Base-by-base conservation (phyloP, 768 basidiomycete species). In the Royoungia palumana region DNA sequence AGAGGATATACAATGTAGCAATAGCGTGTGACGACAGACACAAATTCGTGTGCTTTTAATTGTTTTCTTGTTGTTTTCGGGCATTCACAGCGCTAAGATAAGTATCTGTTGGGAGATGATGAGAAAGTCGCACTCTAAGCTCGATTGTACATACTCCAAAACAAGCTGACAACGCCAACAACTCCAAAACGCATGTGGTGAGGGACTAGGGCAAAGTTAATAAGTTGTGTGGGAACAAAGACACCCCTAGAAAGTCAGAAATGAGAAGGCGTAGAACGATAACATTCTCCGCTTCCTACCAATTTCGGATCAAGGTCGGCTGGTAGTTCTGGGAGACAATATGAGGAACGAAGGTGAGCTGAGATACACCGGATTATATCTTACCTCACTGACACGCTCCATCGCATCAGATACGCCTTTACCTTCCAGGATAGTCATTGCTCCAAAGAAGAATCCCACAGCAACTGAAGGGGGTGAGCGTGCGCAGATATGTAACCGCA, bases 381-480 rank as follows among this genome's bases (percentile, higher is more conserved):
- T 45, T 46, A 70, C 75, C 22, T 71, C 64, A 10, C 53, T 59
- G 50, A 82, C 69, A 35, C 78, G 74, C 46, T 75, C 67, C 51
- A 69, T 76, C 56, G 71, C 89, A 55, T 59, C 80, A 55, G 59
- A 71, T 46, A 62, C 64, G 68, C 70, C 75, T 58, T 87, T 85
- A 24, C 89, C 90, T 62, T 95, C 93, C 44, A 94, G 61, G 35
- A 87, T 61, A 28, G 86, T 83, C 85, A 92, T 91, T 0, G 82
- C 78, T 11, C 83, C 80, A 65, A 92, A 85, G 69, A 83, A 84
- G 46, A 75, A 71, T 28, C 69, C 75, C 36, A 83, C 69, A 25
- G 70, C 71, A 38, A 67, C 76, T 74, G 45, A 13, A 10, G 19
- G 53, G 46, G 37, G 38, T 51, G 45, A 51, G 54, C 43, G 28